Evolutionary conservation across 805 yeast species (phyloP).

Genomic region (Candida suzukii): DNA sequence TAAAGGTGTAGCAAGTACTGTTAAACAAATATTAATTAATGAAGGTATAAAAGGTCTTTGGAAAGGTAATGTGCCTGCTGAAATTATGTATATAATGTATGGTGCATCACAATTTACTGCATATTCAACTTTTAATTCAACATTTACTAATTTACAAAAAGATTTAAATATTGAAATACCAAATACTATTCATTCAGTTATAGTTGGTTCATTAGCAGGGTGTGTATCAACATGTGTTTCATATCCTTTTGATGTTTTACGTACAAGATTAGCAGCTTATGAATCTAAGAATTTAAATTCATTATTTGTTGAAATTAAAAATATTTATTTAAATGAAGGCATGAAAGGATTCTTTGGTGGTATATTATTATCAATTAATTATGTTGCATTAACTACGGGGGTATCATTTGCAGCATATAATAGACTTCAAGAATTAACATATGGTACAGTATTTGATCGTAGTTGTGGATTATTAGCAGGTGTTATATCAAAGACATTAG

Average conservation of each 20-base stretch:
- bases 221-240: slow-evolving; percentile 62
- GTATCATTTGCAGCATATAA: slow-evolving; percentile 69
- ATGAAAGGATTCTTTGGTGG: slow-evolving; percentile 43
- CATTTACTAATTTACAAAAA: slow-evolving; percentile 27
- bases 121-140: slow-evolving; percentile 47
- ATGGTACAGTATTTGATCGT: slow-evolving; percentile 38
- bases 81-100: slow-evolving; percentile 72
- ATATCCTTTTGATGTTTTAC: slow-evolving; percentile 84
- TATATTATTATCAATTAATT: slow-evolving; percentile 41
- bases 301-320: slow-evolving; percentile 24
- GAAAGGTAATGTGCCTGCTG: slow-evolving; percentile 96
- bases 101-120: slow-evolving; percentile 82
- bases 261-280: slow-evolving; percentile 81
- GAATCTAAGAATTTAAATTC: slow-evolving; percentile 27
- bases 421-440: slow-evolving; percentile 30
- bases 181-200: slow-evolving; percentile 34
- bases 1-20: slow-evolving; percentile 29
- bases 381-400: slow-evolving; percentile 69
- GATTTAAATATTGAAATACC: slow-evolving; percentile 19
- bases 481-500: slow-evolving; percentile 56
- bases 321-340: slow-evolving; percentile 30
- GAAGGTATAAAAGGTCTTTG: slow-evolving; percentile 71
- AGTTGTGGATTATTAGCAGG: slow-evolving; percentile 75
- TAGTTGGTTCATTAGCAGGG: slow-evolving; percentile 79
- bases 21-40: slow-evolving; percentile 36